Conservation (phyloP, 2,329 filamentous ascomycete species). For the Aspergillus brunneoviolaceus region DNA sequence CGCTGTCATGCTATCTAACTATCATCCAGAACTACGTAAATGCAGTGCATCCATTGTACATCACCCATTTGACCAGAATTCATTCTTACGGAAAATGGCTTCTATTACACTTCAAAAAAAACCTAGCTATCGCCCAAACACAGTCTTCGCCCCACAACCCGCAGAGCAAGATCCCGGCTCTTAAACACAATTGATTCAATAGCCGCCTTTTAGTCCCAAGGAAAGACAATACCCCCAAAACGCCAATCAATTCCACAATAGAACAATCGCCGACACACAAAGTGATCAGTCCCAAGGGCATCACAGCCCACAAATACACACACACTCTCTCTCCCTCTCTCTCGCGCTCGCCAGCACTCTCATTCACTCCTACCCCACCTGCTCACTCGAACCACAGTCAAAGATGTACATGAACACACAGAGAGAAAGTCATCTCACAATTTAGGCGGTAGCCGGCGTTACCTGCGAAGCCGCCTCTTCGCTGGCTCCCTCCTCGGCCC, state of each 20-base stretch:
- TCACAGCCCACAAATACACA: neutral
- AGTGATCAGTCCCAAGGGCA: slow-evolving; percentile 2
- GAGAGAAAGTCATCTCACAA: neutral
- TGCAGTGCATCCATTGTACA: too few species aligned
- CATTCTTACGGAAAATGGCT: neutral
- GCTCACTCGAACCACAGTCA: neutral
- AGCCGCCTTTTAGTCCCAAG: slow-evolving; percentile 18
- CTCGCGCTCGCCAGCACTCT: too few species aligned
- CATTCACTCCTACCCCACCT: too few species aligned
- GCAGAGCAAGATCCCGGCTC: slow-evolving; percentile 1
- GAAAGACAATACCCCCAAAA: neutral
- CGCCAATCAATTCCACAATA: slow-evolving; percentile 4
- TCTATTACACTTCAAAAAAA: slow-evolving; percentile 8
- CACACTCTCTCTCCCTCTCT: neutral
- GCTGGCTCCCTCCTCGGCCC: slow-evolving; percentile 71
- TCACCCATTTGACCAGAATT: neutral
- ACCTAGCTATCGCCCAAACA: slow-evolving; percentile 15
- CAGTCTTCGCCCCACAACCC: slow-evolving; percentile 12
- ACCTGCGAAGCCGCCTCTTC: slow-evolving; percentile 45
- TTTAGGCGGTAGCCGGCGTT: slow-evolving; percentile 26
- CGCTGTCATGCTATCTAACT: too few species aligned
- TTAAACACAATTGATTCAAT: slow-evolving; percentile 9
- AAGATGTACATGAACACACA: slow-evolving; percentile 13
- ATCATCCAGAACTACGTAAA: too few species aligned
- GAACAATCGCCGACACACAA: slow-evolving; percentile 1